Conservation (phyloP, 2,329 filamentous ascomycete species). For the Neofusicoccum sp. region DNA sequence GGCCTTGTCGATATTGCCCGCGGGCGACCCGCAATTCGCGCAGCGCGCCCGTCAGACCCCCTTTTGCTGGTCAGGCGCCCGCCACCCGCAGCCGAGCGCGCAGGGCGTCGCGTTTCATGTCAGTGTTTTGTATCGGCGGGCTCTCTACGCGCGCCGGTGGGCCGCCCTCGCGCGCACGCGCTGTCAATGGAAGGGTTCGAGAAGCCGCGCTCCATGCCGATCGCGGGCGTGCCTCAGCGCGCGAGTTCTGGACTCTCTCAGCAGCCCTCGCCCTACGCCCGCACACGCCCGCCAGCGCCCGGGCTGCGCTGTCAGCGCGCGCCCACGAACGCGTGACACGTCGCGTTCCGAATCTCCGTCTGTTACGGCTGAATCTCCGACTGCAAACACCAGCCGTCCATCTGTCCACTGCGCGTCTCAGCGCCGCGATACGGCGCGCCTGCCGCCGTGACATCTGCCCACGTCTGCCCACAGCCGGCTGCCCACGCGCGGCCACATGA, state of each 20-base stretch:
- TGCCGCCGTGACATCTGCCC: neutral
- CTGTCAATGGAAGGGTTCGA: neutral
- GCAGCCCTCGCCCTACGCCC: neutral
- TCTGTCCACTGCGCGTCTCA: neutral
- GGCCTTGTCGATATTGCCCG: too few relatives aligned
- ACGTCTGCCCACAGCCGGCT: slow-evolving; percentile 4
- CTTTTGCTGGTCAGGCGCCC: too few relatives aligned
- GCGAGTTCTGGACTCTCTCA: neutral
- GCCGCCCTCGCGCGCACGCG: neutral
- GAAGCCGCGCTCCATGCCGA: slow-evolving; percentile 4
- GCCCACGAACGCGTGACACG: neutral
- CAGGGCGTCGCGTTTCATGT: too few relatives aligned
- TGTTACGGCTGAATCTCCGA: too few relatives aligned
- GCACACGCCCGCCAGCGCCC: neutral
- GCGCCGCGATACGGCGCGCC: neutral
- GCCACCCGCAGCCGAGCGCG: too few relatives aligned
- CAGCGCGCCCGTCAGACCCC: too few relatives aligned
- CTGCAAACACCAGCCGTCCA: neutral
- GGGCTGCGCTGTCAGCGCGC: slow-evolving; percentile 10
- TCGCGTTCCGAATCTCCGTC: neutral
- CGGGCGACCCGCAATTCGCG: too few relatives aligned
- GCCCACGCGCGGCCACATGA: neutral
- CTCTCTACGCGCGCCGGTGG: neutral
- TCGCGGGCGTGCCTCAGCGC: neutral
- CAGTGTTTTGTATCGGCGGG: neutral